Evolutionary conservation across 805 yeast genomes (phyloP).

Genomic region (Candida vaughaniae): DNA sequence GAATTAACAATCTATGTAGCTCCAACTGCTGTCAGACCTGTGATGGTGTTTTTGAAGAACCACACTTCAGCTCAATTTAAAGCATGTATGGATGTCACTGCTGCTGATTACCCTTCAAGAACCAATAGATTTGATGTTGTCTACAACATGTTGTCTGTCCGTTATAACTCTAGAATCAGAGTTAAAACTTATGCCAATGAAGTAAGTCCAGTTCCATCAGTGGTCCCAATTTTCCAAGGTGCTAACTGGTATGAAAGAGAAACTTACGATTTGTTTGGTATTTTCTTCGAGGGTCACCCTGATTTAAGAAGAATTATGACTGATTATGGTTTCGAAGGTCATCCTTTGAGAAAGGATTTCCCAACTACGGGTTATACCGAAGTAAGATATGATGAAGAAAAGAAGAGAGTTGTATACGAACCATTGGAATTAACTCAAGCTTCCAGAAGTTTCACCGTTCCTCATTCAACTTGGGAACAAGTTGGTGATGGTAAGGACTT

Average conservation of each 20-base stretch:
- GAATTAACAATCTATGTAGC: constrained; percentile 75
- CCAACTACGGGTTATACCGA: constrained; percentile 92
- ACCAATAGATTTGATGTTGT: constrained; percentile 84
- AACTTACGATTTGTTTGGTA: constrained; percentile 83
- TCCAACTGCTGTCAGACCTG: constrained; percentile 74
- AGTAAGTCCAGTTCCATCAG: constrained; percentile 76
- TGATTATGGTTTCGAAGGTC: constrained; percentile 91
- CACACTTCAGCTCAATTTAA: constrained; percentile 83
- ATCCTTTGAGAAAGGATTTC: constrained; percentile 88
- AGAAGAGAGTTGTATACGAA: constrained; percentile 84
- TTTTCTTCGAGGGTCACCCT: constrained; percentile 86
- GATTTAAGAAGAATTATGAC: constrained; percentile 88
- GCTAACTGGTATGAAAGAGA: constrained; percentile 92
- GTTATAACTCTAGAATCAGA: constrained; percentile 83
- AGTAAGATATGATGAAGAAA: constrained; percentile 86
- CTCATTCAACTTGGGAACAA: constrained; percentile 88
- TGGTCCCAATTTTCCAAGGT: constrained; percentile 71
- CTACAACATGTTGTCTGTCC: constrained; percentile 74
- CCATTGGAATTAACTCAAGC: constrained; percentile 91
- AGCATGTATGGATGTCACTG: constrained; percentile 76
- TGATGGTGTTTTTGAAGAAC: constrained; percentile 64
- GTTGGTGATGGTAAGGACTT: constrained; percentile 84
- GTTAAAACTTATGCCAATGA: constrained; percentile 88
- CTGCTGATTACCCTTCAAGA: constrained; percentile 83
- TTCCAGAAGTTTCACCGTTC: constrained; percentile 86